Evolutionary conservation across 768 basidiomycete species (phyloP).

Genomic region (Daedaleopsis sinensis): DNA sequence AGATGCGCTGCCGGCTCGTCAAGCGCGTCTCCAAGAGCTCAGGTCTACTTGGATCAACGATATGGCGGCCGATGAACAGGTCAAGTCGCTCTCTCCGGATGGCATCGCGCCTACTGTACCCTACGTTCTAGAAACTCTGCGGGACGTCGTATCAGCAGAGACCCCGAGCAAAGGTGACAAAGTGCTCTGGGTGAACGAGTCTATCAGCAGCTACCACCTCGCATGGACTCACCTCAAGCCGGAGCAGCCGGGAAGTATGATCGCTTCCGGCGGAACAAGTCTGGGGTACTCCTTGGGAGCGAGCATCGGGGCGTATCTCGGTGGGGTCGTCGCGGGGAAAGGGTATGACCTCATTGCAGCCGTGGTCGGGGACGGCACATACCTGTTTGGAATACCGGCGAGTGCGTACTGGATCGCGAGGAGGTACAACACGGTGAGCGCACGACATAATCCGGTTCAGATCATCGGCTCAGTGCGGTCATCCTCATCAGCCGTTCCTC

Average conservation of each 20-base stretch:
- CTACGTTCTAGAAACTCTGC: constrained; percentile 48
- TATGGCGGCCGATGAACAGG: constrained; percentile 23
- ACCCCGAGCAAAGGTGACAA: constrained; percentile 42
- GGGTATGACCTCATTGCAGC: constrained; percentile 55
- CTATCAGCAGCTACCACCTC: constrained; percentile 56
- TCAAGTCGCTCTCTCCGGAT: background rate
- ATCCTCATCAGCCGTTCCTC: constrained; percentile 58
- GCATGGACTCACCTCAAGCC: constrained; percentile 64
- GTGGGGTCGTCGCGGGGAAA: constrained; percentile 34
- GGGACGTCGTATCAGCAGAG: constrained; percentile 40
- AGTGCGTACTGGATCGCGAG: constrained; percentile 74
- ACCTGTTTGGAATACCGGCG: constrained; percentile 66
- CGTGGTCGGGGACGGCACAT: constrained; percentile 74
- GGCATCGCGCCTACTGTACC: constrained; percentile 18
- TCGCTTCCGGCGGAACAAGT: constrained; percentile 64
- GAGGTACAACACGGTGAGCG: constrained; percentile 62
- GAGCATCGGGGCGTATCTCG: constrained; percentile 60
- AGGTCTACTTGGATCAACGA: constrained; percentile 23
- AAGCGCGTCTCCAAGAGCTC: constrained; percentile 4
- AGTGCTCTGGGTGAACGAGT: constrained; percentile 61
- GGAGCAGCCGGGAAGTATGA: constrained; percentile 50
- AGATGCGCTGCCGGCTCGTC: constrained; percentile 8
- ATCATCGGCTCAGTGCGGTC: background rate
- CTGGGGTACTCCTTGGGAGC: constrained; percentile 74
- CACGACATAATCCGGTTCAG: background rate